These are phyloP conservation scores for Aspergillus hiratsukae DNA, from an alignment of 2,329 filamentous ascomycete genomes.

Conservation along the genomic window DNA sequence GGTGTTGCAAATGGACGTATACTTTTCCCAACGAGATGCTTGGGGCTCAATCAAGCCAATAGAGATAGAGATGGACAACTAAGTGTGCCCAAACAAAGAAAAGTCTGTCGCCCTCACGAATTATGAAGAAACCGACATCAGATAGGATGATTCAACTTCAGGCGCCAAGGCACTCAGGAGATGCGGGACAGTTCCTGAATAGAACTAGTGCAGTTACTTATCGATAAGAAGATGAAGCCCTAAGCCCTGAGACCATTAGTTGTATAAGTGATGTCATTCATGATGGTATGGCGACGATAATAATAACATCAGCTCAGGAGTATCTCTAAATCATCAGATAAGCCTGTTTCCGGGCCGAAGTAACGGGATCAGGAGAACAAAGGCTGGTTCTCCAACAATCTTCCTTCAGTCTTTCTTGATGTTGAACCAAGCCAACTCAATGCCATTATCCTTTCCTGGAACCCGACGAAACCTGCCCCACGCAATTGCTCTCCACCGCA, in stretches of 20 bases:
- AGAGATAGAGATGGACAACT: neutral
- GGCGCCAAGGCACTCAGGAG: conserved; percentile 4
- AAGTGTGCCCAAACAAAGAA: neutral
- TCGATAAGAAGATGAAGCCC: conserved; percentile 20
- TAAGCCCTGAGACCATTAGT: conserved; percentile 3
- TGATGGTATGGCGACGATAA: neutral
- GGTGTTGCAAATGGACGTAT: neutral
- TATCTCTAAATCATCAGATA: too few relatives aligned
- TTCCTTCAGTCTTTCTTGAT: neutral
- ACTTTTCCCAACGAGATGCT: neutral
- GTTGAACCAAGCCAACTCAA: neutral
- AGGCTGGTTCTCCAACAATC: neutral
- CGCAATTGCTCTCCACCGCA: neutral
- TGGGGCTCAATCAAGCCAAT: neutral
- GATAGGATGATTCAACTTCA: neutral
- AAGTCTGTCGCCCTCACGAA: neutral
- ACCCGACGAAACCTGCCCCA: neutral
- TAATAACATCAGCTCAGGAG: too few relatives aligned
- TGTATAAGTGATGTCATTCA: neutral
- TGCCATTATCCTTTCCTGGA: neutral
- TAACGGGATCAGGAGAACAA: neutral
- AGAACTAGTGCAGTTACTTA: conserved; percentile 13
- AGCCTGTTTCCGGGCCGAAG: neutral
- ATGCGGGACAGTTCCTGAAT: conserved; percentile 14
- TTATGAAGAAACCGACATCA: neutral